Percentiles rank a stretch among this genome's conserved stretches.
These are phyloP conservation scores for Chlorella vulgaris DNA, from an alignment of 139 green algal genomes.

Conservation along the genomic window DNA sequence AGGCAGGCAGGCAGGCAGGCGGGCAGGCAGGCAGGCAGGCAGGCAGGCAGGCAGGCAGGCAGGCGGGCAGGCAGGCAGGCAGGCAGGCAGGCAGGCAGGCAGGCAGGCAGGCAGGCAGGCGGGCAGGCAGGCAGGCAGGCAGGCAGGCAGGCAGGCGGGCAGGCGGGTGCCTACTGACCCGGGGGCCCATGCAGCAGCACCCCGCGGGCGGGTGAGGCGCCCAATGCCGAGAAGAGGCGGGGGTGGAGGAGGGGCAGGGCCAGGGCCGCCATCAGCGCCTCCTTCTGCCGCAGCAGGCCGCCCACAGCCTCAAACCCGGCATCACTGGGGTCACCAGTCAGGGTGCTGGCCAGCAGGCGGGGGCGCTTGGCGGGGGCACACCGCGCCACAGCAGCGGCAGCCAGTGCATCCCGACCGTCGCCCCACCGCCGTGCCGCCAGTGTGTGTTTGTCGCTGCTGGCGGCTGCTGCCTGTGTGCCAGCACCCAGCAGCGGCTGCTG, in stretches of 20 bases:
- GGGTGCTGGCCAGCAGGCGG: background rate
- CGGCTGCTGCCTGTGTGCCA: background rate
- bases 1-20: too few species aligned
- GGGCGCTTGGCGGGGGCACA: conserved; percentile 20
- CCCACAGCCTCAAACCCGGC: conserved; percentile 77
- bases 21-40: too few species aligned
- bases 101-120: too few species aligned
- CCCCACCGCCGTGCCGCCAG: conserved; percentile 45
- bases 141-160: too few species aligned
- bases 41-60: background rate
- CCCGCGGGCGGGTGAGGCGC: conserved; percentile 74
- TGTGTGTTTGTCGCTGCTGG: conserved; percentile 20
- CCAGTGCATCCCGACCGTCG: conserved; percentile 37
- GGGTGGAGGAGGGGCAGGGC: conserved; percentile 84
- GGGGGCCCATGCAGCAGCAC: conserved; percentile 90
- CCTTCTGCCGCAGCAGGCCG: conserved; percentile 75
- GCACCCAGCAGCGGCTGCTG: background rate
- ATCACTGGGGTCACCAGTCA: conserved; percentile 21
- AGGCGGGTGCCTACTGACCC: conserved; percentile 17
- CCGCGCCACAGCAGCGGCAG: background rate
- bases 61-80: too few species aligned
- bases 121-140: too few species aligned
- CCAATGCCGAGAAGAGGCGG: conserved; percentile 82
- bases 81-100: background rate
- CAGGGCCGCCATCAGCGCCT: conserved; percentile 77